Evolutionary conservation across 176 grass and related monocot species (phyloP), one percentile per base, ranked within the genome.

Genomic region (Carex kokanica): DNA sequence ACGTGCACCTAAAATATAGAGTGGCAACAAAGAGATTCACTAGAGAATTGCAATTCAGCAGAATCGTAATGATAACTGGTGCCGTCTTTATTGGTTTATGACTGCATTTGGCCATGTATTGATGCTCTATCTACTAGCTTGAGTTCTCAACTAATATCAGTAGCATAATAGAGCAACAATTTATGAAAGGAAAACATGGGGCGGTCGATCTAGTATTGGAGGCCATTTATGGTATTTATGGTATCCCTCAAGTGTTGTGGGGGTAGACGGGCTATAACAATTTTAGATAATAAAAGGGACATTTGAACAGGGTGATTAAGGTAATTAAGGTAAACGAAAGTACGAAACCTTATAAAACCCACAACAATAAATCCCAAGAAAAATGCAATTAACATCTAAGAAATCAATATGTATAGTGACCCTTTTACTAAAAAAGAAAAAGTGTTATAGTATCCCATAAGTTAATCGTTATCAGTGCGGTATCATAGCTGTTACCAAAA

Each of bases 1-100:
- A 29, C 91, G 85, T 58, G 91, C 93, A 18, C 93, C 93, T 99
- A 38, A 80, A 74, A 43, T 32, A 78, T 55, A 78, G 4, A 11
- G 25, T 56, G 8, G 15, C 13, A 32, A 51, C 73, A 32, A 78
- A 31, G 23, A 78, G 25, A 56, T 78, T 6, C 17, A 56, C 25
- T 77, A 49, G 38, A 51, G n/a, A 23, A 12, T 47, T 23, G 9
- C 0, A 7, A 49, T 11, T 54, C 11, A 21, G 49, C 24, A 29
- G 49, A 29, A 51, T 55, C 17, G 1, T 55, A 12, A 53, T 17
- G 3, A 31, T 55, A 75, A 55, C 14, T 16, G 45, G 47, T 25
- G 8, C 72, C 13, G 16, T 25, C 13, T 54, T 54, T 27, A 21
- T 54, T 11, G 18, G 5, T 29, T 8, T 15, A 75, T 29, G 13